These are phyloP conservation scores for Halenospora varia DNA, from an alignment of 495 filamentous ascomycete genomes.

Conservation along the genomic window DNA sequence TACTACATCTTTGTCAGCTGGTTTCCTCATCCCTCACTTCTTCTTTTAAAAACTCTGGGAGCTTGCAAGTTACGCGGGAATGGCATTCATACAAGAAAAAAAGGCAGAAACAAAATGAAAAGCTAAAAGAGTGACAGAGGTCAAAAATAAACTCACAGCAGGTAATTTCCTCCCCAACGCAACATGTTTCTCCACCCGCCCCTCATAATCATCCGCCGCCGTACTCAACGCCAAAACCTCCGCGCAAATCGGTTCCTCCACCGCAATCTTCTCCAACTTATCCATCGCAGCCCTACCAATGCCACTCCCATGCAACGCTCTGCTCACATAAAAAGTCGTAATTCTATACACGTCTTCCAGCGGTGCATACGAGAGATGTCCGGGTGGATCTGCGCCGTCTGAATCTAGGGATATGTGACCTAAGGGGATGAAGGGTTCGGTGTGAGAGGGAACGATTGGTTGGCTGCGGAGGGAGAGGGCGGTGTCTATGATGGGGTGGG, in stretches of 20 bases:
- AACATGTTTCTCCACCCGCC: background rate
- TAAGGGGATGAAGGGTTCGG: background rate
- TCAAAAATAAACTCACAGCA: background rate
- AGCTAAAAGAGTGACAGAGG: no score
- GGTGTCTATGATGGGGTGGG: background rate
- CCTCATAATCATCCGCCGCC: background rate
- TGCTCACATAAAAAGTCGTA: background rate
- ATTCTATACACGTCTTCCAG: background rate
- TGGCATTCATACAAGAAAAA: background rate
- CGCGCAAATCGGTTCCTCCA: background rate
- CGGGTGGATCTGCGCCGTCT: background rate
- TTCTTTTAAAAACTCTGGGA: no score
- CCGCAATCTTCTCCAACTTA: background rate
- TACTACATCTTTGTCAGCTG: no score
- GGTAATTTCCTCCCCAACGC: background rate
- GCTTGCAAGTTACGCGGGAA: background rate
- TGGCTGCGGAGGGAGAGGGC: background rate
- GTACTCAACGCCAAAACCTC: background rate
- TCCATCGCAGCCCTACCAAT: background rate
- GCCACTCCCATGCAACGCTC: background rate
- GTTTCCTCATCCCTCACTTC: no score
- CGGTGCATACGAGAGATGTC: background rate
- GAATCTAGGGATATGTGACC: background rate
- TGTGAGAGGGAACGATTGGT: background rate
- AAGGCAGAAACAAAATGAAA: background rate